Evolutionary conservation across 805 yeast species (phyloP).

Genomic region (Ogataea trehaloabstinens): DNA sequence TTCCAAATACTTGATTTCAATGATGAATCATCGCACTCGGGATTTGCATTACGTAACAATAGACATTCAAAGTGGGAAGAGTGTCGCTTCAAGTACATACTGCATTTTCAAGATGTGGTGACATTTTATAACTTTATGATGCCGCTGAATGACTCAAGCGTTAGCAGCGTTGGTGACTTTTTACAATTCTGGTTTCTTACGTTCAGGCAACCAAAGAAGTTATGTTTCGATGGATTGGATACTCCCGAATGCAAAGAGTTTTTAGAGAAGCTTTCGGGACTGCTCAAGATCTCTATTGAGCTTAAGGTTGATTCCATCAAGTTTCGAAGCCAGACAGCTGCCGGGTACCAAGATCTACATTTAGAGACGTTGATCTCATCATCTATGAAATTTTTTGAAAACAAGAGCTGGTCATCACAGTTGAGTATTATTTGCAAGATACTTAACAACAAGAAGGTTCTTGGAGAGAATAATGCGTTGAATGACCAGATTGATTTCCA

Average conservation of each 20-base stretch:
- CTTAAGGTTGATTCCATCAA: slow-evolving; percentile 14
- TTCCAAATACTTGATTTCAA: slow-evolving; percentile 20
- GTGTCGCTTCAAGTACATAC: slow-evolving; percentile 12
- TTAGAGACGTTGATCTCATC: slow-evolving; percentile 18
- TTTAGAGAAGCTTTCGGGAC: slow-evolving; percentile 7
- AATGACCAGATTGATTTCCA: slow-evolving; percentile 8
- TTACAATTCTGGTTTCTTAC: slow-evolving; percentile 17
- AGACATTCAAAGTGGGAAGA: slow-evolving; percentile 12
- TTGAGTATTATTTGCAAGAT: slow-evolving; percentile 16
- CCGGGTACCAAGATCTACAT: slow-evolving; percentile 7
- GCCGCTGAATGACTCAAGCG: slow-evolving; percentile 17
- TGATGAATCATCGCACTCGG: slow-evolving; percentile 13
- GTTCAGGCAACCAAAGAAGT: slow-evolving; percentile 14
- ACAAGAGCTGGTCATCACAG: slow-evolving; percentile 19
- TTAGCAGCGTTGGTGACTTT: slow-evolving; percentile 10
- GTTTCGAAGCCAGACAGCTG: slow-evolving; percentile 6
- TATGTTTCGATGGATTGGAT: slow-evolving; percentile 19
- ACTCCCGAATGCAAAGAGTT: slow-evolving; percentile 13
- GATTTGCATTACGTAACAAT: slow-evolving; percentile 10
- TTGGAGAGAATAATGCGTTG: slow-evolving; percentile 9
- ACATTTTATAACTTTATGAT: slow-evolving; percentile 19
- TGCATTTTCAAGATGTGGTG: slow-evolving; percentile 19
- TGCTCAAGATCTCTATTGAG: slow-evolving; percentile 6
- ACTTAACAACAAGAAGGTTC: slow-evolving; percentile 12
- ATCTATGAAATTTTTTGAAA: slow-evolving; percentile 16